phyloP scores from a whole-genome alignment of 1,284 basidiomycete species.

The Gomphus sp. region DNA sequence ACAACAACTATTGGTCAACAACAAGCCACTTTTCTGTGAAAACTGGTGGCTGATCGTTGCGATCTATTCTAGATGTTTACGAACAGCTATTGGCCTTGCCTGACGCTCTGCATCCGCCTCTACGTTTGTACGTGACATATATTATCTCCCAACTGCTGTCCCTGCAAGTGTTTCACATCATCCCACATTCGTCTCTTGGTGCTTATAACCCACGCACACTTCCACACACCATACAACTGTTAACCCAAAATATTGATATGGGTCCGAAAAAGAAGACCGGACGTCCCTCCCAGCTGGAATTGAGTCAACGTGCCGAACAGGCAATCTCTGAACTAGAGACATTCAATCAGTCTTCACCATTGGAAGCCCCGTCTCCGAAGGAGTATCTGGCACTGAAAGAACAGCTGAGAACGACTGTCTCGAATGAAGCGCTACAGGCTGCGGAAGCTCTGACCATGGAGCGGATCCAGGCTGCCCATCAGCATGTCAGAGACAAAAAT shows the following conservation, averaged over 20 bases:
- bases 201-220: constrained; percentile 50
- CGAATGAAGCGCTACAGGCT: not conserved
- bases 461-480: not conserved
- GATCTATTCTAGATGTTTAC: constrained; percentile 40
- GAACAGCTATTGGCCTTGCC: constrained; percentile 23
- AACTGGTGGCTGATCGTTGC: constrained; percentile 1
- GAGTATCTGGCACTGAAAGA: not conserved
- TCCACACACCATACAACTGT: constrained; percentile 27
- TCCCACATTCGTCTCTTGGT: constrained; percentile 27
- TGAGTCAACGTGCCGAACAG: constrained; percentile 15
- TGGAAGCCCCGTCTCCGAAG: not conserved
- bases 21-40: not conserved
- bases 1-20: constrained; percentile 32
- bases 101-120: no score
- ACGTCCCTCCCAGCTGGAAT: constrained; percentile 55
- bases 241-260: constrained; percentile 6
- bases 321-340: not conserved
- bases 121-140: no score
- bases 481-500: not conserved
- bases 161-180: no score
- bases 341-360: not conserved
- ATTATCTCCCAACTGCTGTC: no score
- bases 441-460: constrained; percentile 2
- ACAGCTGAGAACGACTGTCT: not conserved
- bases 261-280: constrained; percentile 47